Conservation (phyloP, 805 yeast genomes). For the Nakazawaea molendinolei region DNA sequence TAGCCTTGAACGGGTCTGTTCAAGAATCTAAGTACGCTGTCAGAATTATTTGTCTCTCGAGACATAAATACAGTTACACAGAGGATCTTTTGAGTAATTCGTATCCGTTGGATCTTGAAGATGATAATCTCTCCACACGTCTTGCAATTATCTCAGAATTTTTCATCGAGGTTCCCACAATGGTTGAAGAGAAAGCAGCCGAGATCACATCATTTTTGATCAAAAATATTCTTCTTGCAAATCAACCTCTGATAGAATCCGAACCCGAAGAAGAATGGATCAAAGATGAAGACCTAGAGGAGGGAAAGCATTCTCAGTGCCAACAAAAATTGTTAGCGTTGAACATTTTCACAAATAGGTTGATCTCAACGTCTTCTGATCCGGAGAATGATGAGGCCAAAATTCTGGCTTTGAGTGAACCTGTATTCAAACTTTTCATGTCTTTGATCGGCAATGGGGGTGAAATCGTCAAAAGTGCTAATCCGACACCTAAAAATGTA, state of each 20-base stretch:
- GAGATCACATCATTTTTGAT: conserved; percentile 56
- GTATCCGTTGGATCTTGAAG: conserved; percentile 42
- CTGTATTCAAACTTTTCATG: conserved; percentile 59
- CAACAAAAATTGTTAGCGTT: conserved; percentile 34
- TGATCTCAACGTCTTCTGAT: neutral
- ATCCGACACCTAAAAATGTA: conserved; percentile 57
- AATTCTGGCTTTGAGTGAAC: conserved; percentile 42
- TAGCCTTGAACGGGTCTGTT: conserved; percentile 49
- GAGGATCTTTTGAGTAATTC: conserved; percentile 32
- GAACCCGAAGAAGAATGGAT: conserved; percentile 35
- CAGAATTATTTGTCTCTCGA: conserved; percentile 45
- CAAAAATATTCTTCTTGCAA: conserved; percentile 53
- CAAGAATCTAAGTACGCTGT: conserved; percentile 59
- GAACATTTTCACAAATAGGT: conserved; percentile 17
- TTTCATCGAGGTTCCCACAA: conserved; percentile 38
- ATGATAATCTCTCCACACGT: conserved; percentile 42
- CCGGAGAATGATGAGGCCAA: conserved; percentile 25
- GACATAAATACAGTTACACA: conserved; percentile 33
- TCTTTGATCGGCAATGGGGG: conserved; percentile 72
- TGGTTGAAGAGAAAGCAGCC: conserved; percentile 46
- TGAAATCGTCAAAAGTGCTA: conserved; percentile 50
- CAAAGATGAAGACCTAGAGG: conserved; percentile 34
- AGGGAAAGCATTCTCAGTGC: conserved; percentile 25
- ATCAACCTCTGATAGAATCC: conserved; percentile 28
- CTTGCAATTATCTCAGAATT: conserved; percentile 57